These are phyloP conservation scores for Xylaria sp. DNA, from an alignment of 2,329 filamentous ascomycete species.

Conservation along the genomic window DNA sequence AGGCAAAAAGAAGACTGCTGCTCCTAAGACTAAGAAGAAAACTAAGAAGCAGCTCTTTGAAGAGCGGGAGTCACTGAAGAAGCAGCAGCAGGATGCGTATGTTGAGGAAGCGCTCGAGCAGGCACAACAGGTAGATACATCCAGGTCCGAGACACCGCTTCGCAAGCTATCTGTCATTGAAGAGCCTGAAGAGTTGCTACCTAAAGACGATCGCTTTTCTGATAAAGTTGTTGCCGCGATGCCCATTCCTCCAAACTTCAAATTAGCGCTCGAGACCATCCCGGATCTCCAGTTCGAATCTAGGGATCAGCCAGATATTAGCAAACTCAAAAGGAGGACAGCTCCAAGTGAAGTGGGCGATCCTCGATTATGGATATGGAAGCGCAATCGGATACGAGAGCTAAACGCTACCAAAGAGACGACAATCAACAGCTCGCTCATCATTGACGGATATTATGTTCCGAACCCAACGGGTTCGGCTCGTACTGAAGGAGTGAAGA, in stretches of 20 bases:
- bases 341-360: slow-evolving; percentile 52
- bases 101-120: slow-evolving; percentile 51
- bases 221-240: slow-evolving; percentile 55
- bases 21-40: slow-evolving; percentile 61
- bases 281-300: slow-evolving; percentile 50
- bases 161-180: slow-evolving; percentile 35
- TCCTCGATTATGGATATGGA: slow-evolving; percentile 63
- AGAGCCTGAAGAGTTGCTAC: slow-evolving; percentile 39
- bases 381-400: slow-evolving; percentile 59
- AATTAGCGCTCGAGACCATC: slow-evolving; percentile 53
- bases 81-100: slow-evolving; percentile 59
- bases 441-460: slow-evolving; percentile 75
- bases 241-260: slow-evolving; percentile 51
- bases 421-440: slow-evolving; percentile 44
- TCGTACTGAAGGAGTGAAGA: slow-evolving; percentile 90
- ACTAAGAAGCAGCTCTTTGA: slow-evolving; percentile 53
- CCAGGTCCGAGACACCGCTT: slow-evolving; percentile 39
- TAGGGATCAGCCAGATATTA: slow-evolving; percentile 56
- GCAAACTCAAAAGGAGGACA: slow-evolving; percentile 56
- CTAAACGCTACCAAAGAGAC: slow-evolving; percentile 53
- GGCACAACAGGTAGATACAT: slow-evolving; percentile 44
- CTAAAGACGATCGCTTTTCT: slow-evolving; percentile 56
- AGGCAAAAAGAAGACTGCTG: slow-evolving; percentile 58
- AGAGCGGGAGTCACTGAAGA: slow-evolving; percentile 64
- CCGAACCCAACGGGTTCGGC: slow-evolving; percentile 84